Evolutionary conservation across 2,329 filamentous ascomycete genomes (phyloP), one percentile per base, ranked within the genome.

Genomic region (Botrytis byssoidea): DNA sequence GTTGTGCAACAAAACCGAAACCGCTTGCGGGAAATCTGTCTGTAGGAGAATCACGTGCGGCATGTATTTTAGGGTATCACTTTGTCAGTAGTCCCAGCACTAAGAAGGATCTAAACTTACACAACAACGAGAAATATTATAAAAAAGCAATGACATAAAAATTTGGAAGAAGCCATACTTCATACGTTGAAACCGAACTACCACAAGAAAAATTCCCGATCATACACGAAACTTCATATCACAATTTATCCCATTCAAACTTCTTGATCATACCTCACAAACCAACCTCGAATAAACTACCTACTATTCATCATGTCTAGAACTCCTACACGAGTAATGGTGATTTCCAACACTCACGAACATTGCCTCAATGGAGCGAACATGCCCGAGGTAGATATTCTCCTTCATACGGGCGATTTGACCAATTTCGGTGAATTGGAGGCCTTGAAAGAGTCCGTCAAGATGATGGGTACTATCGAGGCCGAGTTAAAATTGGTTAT

Each of bases 401-500:
- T 83, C 10, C 76, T 85, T 10, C 81, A 84, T 70, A 81, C 80
- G 44, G 83, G 83, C 12, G 83, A 84, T 73, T 72, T 84, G 3
- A 83, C 83, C 1, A 79, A 82, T 63, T 77, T 78, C 16, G 78
- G 78, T 4, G 75, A 71, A 32, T 69, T 81, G 1, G 29, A 74
- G 6, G 75, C 81, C 51, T 81, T 80, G 72, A 68, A 74, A 29
- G 72, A 77, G 1, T 74, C 77, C 10, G 51, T 84, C 0, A 71
- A 74, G 22, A 78, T 79, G 76, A 42, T 78, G 6, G 70, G 70
- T 18, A 77, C 78, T 1, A 84, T 87, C 48, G 80, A 86, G n/a
- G 88, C 88, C 6, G 84, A 85, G 22, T 79, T 90, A 12, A 91
- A 90, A 77, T 82, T 91, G 35, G 85, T 90, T 25, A 90, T 91